Percentiles rank a stretch among this genome's conserved stretches.
Conservation (phyloP, 2,329 filamentous ascomycete genomes). For the Davidsoniella eucalypti region DNA sequence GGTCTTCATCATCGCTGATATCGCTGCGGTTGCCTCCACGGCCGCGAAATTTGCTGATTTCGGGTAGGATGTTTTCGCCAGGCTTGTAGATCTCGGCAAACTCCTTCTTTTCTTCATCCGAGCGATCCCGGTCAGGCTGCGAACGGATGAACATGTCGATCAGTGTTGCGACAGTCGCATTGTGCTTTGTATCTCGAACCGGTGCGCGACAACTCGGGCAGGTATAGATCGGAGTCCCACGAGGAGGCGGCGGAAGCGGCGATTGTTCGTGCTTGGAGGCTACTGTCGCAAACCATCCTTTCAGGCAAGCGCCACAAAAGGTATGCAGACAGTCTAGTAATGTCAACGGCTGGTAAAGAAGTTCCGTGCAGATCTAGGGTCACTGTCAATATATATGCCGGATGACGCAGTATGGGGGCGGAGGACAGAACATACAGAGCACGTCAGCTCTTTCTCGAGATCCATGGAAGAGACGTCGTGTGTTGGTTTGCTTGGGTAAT, state of each 20-base stretch:
- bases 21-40: neutral
- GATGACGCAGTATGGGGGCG: neutral
- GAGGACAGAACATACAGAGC: slow-evolving; percentile 54
- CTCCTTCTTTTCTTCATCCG: slow-evolving; percentile 57
- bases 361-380: slow-evolving; percentile 80
- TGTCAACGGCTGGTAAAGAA: slow-evolving; percentile 79
- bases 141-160: slow-evolving; percentile 74
- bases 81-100: slow-evolving; percentile 61
- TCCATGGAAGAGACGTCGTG: slow-evolving; percentile 30
- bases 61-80: slow-evolving; percentile 65
- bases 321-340: slow-evolving; percentile 89
- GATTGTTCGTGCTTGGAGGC: slow-evolving; percentile 38
- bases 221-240: slow-evolving; percentile 47
- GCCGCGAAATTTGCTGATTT: slow-evolving; percentile 26
- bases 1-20: slow-evolving; percentile 39
- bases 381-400: neutral
- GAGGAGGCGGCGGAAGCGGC: slow-evolving; percentile 28
- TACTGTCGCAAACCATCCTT: slow-evolving; percentile 88
- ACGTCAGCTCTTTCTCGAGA: slow-evolving; percentile 85
- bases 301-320: slow-evolving; percentile 87
- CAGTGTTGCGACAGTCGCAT: slow-evolving; percentile 78
- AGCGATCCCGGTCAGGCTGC: slow-evolving; percentile 59
- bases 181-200: slow-evolving; percentile 75
- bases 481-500: neutral
- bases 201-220: slow-evolving; percentile 82